Evolutionary conservation across 1,284 basidiomycete genomes (phyloP).

Genomic region (Peniophora sp.): DNA sequence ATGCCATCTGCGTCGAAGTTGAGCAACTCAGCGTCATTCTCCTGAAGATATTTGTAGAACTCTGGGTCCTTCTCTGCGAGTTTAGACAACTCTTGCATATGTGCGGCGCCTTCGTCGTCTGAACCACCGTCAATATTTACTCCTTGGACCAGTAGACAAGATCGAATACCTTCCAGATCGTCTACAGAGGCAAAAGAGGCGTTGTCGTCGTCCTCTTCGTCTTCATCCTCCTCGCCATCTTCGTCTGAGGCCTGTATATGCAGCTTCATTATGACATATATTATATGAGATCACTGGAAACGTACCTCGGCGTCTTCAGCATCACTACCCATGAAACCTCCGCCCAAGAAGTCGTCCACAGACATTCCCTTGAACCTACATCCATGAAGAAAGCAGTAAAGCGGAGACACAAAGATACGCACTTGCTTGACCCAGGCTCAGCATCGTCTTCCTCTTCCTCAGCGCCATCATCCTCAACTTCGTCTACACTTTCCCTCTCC

Average conservation of each 20-base stretch:
- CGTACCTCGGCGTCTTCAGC: conserved; percentile 36
- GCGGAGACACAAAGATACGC: conserved; percentile 5
- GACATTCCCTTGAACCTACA: conserved; percentile 51
- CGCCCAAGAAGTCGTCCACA: conserved; percentile 78
- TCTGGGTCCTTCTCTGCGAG: conserved; percentile 95
- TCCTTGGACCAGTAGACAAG: neutral
- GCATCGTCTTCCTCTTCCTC: conserved; percentile 30
- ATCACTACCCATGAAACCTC: conserved; percentile 63
- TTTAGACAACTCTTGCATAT: conserved; percentile 80
- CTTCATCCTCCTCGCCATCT: conserved; percentile 33
- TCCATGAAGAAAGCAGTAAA: conserved; percentile 1
- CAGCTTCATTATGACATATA: neutral
- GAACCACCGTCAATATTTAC: neutral
- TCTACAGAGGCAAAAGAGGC: conserved; percentile 72
- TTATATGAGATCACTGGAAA: neutral
- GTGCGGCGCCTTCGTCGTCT: conserved; percentile 61
- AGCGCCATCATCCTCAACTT: conserved; percentile 27
- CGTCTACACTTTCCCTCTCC: conserved; percentile 18
- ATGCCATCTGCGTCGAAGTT: conserved; percentile 53
- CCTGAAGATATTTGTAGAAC: conserved; percentile 96
- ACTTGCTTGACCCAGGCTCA: conserved; percentile 21
- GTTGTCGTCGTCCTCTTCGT: conserved; percentile 50
- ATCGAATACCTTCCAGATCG: conserved; percentile 55
- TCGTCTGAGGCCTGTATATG: conserved; percentile 17
- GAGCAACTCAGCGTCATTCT: conserved; percentile 88